phyloP scores from a whole-genome alignment of 2,329 filamentous ascomycete genomes.

The Escovopsis sp. region DNA sequence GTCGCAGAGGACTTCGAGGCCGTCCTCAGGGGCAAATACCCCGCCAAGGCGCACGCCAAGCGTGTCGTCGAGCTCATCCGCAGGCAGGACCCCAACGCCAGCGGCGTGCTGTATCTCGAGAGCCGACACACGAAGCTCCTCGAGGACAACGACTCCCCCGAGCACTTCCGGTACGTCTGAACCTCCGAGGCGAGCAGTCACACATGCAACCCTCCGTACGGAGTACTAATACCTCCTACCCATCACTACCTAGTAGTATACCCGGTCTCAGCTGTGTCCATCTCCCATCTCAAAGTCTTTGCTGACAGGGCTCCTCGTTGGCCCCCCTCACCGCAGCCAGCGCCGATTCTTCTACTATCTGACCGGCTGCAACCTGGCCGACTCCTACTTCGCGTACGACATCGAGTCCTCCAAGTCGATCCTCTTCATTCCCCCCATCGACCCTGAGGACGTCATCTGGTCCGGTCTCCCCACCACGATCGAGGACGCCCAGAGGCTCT shows the following conservation, averaged over 20 bases:
- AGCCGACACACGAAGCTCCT: conserved; percentile 65
- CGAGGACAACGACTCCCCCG: conserved; percentile 78
- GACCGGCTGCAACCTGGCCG: conserved; percentile 67
- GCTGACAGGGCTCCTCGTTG: not conserved
- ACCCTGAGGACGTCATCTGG: conserved; percentile 88
- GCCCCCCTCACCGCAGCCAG: conserved; percentile 39
- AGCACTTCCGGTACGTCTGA: conserved; percentile 55
- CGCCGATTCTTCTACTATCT: conserved; percentile 92
- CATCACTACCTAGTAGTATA: too few relatives aligned
- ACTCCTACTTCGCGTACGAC: conserved; percentile 71
- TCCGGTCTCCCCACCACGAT: conserved; percentile 68
- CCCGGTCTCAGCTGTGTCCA: too few relatives aligned
- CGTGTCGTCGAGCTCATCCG: conserved; percentile 70
- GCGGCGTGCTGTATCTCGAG: conserved; percentile 76
- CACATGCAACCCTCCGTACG: too few relatives aligned
- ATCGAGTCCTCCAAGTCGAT: conserved; percentile 58
- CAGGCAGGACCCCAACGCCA: conserved; percentile 45
- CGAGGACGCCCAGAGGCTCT: conserved; percentile 60
- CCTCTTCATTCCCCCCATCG: conserved; percentile 80
- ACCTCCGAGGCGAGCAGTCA: too few relatives aligned
- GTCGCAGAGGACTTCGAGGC: conserved; percentile 31
- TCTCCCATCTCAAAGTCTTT: too few relatives aligned
- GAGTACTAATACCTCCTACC: too few relatives aligned
- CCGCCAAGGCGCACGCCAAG: conserved; percentile 74
- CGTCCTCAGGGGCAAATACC: conserved; percentile 51